A percentile compares a stretch with the other conserved stretches of the same genome.
These are phyloP conservation scores for Usnea hakonensis DNA, from an alignment of 495 filamentous ascomycete species.

Conservation along the genomic window DNA sequence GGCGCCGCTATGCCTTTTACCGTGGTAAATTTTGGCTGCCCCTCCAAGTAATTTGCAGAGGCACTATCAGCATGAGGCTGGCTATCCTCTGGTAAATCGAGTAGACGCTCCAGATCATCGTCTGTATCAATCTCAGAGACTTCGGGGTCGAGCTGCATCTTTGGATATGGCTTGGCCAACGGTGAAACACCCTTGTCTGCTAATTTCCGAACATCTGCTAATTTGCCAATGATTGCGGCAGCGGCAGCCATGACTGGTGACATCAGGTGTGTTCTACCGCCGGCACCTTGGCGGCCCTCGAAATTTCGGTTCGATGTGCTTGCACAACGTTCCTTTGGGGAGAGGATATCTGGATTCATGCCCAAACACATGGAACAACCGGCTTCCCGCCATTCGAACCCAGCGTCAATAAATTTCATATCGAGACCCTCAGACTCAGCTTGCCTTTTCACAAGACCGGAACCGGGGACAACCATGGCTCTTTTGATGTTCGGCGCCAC, in stretches of 20 bases:
- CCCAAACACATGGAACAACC: constrained; percentile 98
- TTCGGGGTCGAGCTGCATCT: constrained; percentile 50
- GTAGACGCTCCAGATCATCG: constrained; percentile 65
- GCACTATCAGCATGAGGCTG: constrained; percentile 53
- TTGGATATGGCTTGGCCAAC: constrained; percentile 48
- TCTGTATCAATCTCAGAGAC: constrained; percentile 68
- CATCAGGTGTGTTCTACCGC: constrained; percentile 91
- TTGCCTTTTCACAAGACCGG: constrained; percentile 87
- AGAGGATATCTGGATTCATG: constrained; percentile 99
- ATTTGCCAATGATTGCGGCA: constrained; percentile 79
- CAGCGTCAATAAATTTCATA: constrained; percentile 82
- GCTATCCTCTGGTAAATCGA: constrained; percentile 67
- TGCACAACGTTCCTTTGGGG: constrained; percentile 86
- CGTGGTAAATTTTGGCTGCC: constrained; percentile 72
- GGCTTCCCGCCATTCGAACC: constrained; percentile 97
- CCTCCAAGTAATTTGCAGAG: constrained; percentile 45
- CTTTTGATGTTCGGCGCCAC: constrained; percentile 81
- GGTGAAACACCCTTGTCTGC: constrained; percentile 51
- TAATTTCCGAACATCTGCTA: constrained; percentile 83
- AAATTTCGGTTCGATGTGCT: constrained; percentile 97
- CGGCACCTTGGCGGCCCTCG: constrained; percentile 90
- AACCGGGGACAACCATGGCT: constrained; percentile 94
- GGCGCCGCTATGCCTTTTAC: constrained; percentile 85
- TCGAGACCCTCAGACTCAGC: constrained; percentile 89
- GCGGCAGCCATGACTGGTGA: constrained; percentile 95